Base-by-base conservation (phyloP, 805 yeast genomes). In the Candida nitratophila region DNA sequence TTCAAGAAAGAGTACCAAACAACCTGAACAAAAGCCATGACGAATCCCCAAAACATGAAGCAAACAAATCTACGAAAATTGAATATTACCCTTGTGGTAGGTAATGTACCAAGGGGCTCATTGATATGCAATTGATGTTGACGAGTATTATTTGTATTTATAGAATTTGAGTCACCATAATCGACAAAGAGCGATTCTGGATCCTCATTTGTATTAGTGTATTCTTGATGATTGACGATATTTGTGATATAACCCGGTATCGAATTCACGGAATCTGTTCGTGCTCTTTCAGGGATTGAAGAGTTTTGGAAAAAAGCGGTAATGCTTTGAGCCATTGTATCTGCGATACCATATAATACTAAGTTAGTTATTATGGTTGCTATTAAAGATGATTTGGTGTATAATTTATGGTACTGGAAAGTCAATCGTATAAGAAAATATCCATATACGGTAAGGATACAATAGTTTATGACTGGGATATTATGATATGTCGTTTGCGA, bases 1-100 rank as follows among this genome's bases (percentile, higher is more conserved):
- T 91, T 90, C 47, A 91, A 71, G 46, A 90, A 77, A 54, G 77
- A 74, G 57, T 91, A 90, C 99, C 99, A 91, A 40, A 81, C 82
- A 42, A 85, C 84, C 63, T 89, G 97, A 39, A 80, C 76, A 56
- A 86, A 83, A 0, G 96, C 83, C 66, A 88, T 76, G 8, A 83
- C 56, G 44, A 86, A 77, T 1, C 98, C 97, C 96, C 97, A 90
- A 37, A 76, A 64, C 69, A 86, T 79, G 57, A 89, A 90, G 8
- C 93, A 85, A 0, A 81, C 72, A 58, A 88, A 75, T 50, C 96
- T 73, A 43, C 75, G 70, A 55, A 84, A 84, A 45, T 77, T 76
- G 62, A 84, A 91, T 26, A 41, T 48, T 15, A 51, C 45, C 15
- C 27, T 24, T 24, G 27, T 24, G 6, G 27, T 24, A 7, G 27